phyloP scores from a whole-genome alignment of 306 rosid species.

The Sicyos edulis region DNA sequence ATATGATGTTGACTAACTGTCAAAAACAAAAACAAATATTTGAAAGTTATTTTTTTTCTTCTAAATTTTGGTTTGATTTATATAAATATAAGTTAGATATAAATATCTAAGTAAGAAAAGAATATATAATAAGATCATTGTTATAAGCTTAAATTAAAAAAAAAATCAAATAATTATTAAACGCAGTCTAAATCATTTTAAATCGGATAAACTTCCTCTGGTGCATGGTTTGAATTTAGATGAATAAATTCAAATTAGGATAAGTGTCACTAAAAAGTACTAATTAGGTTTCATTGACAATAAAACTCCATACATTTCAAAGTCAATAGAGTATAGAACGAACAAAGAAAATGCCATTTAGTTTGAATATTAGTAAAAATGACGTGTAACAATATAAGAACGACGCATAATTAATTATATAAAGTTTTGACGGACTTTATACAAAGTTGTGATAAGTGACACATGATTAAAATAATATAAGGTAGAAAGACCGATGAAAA shows the following conservation, averaged over 20 bases:
- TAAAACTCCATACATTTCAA: neutral
- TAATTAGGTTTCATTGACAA: neutral
- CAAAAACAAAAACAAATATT: no score
- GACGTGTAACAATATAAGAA: conserved; percentile 5
- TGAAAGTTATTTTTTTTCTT: no score
- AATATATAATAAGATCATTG: no score
- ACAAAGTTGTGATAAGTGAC: neutral
- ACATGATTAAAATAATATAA: neutral
- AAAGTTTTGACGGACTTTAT: neutral
- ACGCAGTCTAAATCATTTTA: neutral
- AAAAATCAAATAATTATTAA: no score
- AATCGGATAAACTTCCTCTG: neutral
- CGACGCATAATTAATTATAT: neutral
- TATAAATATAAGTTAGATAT: no score
- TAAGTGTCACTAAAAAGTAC: neutral
- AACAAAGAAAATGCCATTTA: neutral
- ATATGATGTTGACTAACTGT: no score
- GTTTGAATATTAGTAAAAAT: neutral
- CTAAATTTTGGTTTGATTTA: no score
- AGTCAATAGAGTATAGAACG: neutral
- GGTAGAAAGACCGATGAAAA: neutral
- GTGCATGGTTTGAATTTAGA: neutral
- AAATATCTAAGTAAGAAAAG: no score
- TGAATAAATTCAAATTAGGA: neutral
- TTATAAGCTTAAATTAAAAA: no score